Evolutionary conservation across 202 grass and related monocot species (phyloP), one percentile per base, ranked within the genome.

Genomic region (Sporobolus alterniflorus): DNA sequence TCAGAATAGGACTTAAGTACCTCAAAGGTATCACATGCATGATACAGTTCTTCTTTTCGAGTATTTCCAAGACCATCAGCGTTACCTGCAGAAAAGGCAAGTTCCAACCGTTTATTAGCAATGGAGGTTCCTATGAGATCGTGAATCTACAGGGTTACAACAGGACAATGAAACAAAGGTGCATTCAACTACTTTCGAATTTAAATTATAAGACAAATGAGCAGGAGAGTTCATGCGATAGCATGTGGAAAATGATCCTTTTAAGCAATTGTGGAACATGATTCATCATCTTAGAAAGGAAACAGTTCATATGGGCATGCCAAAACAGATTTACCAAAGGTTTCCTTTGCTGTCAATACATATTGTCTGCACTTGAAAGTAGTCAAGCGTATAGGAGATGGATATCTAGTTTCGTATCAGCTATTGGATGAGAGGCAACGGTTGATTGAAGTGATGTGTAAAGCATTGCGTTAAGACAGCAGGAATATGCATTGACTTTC

Each of bases 51-150:
- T 76, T 93, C 84, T 70, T 78, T 86, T 31, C 92, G 87, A 75
- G 21, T 87, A 86, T 87, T 83, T 71, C 96, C 96, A 43, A 93
- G 56, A 78, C 96, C 96, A 88, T 98, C 92, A 40, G 89, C 96
- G 61, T 98, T 90, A 65, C 96, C 96, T 98, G 77, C 41, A 33
- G 18, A 75, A 74, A 16, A 4, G 21, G 1, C 0, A 51, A 12
- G 33, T 41, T 43, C 21, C 26, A 26, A 62, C 13, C 7, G 57
- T 17, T 30, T 17, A 62, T 30, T 62, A 30, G 4, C 26, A 62
- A 62, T 0, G 4, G 57, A 61, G 55, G 56, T 11, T 55, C 21
- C 1, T 52, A 52, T 21, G 49, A n/a, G 49, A 52, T n/a, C 4
- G 5, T 52, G 18, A 52, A 55, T 55, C 52, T n/a, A 55, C 52